Base-by-base conservation (phyloP, 2,329 filamentous ascomycete genomes). In the Neonectria faginata region DNA sequence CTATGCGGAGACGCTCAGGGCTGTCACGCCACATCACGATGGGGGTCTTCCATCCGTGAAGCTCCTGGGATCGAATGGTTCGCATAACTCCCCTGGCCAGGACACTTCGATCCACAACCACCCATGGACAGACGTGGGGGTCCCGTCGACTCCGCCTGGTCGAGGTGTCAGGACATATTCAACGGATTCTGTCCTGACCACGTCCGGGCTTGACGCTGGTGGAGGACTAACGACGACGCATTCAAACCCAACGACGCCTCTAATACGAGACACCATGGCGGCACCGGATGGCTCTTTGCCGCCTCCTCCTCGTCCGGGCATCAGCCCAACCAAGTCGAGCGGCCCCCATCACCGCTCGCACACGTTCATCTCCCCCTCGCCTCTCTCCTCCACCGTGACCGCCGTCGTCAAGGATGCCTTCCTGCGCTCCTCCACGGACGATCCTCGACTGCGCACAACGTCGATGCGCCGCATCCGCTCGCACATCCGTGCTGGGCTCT, bases 291-390 rank as follows among this genome's bases (percentile, higher is more conserved):
- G 73, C 22, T 68, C 71, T 11, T 68, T 73, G 18, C 74, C 75
- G 60, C 76, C 72, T 53, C 74, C 75, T 60, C 76, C 72, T 53
- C 79, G 70, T 60, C 66, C 74, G 18, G 62, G 69, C 9, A 65
- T 70, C 25, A 74, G 73, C 33, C 62, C 68, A 69, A 60, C 77
- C 73, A 72, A 79, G 69, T 54, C 74, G 64, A 58, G 74, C 31
- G 62, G 62, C 70, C 45, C 70, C 66, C 66, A 76, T 72, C 66
- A 75, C 70, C 67, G 77, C 70, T 65, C 81, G 29, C 83, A 82
- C 33, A 81, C 83, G 2, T 82, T 89, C 41, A 86, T 88, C 65
- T 88, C 86, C 3, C 86, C 87, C 11, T 88, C 86, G 0, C 87
- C 87, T 0, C 80, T 89, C 36, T 87, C 86, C 2, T 88, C 86